Percentiles rank a stretch among this genome's conserved stretches.
Evolutionary conservation across 441 rosid genomes (phyloP).

Genomic region (Manihot esculenta): DNA sequence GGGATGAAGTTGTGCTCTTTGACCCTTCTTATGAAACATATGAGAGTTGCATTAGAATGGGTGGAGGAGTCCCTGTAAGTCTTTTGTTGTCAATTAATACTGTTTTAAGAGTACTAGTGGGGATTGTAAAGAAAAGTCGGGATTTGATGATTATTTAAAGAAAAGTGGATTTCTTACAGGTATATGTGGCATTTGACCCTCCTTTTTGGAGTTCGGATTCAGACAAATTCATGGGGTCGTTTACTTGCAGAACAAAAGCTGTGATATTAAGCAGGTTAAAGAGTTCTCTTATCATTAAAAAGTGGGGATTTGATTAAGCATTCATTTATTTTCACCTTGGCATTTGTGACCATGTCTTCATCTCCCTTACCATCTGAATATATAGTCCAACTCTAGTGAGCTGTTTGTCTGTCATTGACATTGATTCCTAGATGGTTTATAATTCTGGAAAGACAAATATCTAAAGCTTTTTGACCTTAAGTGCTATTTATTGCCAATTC

Average conservation of each 20-base stretch:
- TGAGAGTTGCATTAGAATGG: slow-evolving; percentile 48
- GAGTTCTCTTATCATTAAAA: background rate
- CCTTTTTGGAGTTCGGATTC: slow-evolving; percentile 52
- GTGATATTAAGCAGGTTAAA: slow-evolving; percentile 53
- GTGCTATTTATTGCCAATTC: background rate
- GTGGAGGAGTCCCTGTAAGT: slow-evolving; percentile 59
- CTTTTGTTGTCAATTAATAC: background rate
- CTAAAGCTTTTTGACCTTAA: too few relatives aligned
- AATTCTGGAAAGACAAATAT: too few relatives aligned
- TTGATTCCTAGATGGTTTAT: too few relatives aligned
- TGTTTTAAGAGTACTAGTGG: background rate
- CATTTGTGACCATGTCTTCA: too few relatives aligned
- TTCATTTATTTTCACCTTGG: background rate
- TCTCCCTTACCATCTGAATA: too few relatives aligned
- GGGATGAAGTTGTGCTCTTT: slow-evolving; percentile 63
- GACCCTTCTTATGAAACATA: slow-evolving; percentile 61
- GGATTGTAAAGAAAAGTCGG: too few relatives aligned
- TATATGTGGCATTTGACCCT: slow-evolving; percentile 53
- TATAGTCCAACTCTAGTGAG: too few relatives aligned
- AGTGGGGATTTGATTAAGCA: background rate
- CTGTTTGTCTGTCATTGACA: too few relatives aligned
- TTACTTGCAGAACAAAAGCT: slow-evolving; percentile 50
- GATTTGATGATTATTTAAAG: too few relatives aligned
- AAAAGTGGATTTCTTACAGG: slow-evolving; percentile 36
- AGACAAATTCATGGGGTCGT: slow-evolving; percentile 43